Evolutionary conservation across 2,329 filamentous ascomycete species (phyloP), one percentile per base, ranked within the genome.

Genomic region (Phialophora expanda): DNA sequence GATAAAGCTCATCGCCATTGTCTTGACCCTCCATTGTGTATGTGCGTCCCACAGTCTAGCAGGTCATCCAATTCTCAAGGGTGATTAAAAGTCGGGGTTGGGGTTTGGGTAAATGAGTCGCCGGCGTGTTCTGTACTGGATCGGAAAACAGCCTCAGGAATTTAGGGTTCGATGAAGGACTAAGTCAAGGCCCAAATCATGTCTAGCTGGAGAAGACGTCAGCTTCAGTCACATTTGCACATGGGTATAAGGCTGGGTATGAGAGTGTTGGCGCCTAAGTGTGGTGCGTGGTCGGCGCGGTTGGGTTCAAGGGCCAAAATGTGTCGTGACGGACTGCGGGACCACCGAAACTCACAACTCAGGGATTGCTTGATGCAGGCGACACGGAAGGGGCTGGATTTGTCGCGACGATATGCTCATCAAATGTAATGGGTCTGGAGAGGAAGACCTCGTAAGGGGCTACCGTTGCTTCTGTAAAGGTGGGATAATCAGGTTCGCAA

Each of bases 1-100:
- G 95, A 82, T 98, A 99, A 77, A 99, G 93, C 89, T 98, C 96
- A 83, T 99, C 95, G 81, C 90, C 96, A 84, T 94, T 89, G 82
- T 90, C 91, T 80, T 89, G 86, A 82, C 90, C 90, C 83, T 97
- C 92, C 94, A 98, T 98, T 80, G 80, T 86, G 86, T 82, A 79
- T 73, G 67, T 74, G 71, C 74, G 72, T 74, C 74, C 71, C 72
- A 76, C 72, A 71, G 70, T 57, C 69, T 66, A 66, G 59, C 66
- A 62, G 69, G 67, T 72, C 60, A 66, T 73, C 70, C 68, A 70
- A 72, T 72, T 72, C 67, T 72, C 57, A 58, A 66, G 58, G 32
- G 62, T 34, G 46, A 53, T 44, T 48, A 14, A 56, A 22, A 28
- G 34, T 26, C 59, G 61, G 60, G 46, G 44, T 53, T 26, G 38